These are phyloP conservation scores for Microbotryum lychnidis-dioicae DNA, from an alignment of 1,284 basidiomycete genomes.

Conservation along the genomic window DNA sequence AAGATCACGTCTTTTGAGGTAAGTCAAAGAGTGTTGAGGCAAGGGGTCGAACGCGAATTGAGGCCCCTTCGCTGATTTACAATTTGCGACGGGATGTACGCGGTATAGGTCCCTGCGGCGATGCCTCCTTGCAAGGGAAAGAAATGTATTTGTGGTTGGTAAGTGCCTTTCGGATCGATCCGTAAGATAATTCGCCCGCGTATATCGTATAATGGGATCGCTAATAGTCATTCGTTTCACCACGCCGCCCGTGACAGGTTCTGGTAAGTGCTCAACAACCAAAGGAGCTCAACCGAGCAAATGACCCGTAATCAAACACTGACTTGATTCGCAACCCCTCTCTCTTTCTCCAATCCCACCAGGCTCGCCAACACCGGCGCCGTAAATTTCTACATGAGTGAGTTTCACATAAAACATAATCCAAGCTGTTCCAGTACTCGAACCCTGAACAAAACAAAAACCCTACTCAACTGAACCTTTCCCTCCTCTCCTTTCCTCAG, in stretches of 20 bases:
- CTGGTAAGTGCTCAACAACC: neutral
- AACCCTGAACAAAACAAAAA: too few species aligned
- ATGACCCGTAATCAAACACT: neutral
- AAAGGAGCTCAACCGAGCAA: too few species aligned
- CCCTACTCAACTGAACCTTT: neutral
- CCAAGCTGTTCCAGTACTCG: too few species aligned
- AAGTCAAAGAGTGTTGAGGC: neutral
- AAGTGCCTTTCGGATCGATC: too few species aligned
- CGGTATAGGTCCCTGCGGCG: conserved; percentile 12
- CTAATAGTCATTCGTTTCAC: neutral
- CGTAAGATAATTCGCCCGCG: too few species aligned
- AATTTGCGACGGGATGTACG: neutral
- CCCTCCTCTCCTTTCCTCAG: neutral
- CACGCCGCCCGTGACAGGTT: neutral
- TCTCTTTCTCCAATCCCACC: too few species aligned
- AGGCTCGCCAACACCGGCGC: conserved; percentile 7
- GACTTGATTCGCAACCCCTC: neutral
- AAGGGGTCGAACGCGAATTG: neutral
- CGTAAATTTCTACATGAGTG: conserved; percentile 25
- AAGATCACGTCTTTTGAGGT: conserved; percentile 20
- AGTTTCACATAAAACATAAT: neutral
- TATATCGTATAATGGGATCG: too few species aligned
- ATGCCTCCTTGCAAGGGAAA: conserved; percentile 25
- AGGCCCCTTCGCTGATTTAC: too few species aligned
- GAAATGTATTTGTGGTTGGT: conserved; percentile 25